Base-by-base conservation (phyloP, 352 stramenopile species). In the Pythium monospermum region DNA sequence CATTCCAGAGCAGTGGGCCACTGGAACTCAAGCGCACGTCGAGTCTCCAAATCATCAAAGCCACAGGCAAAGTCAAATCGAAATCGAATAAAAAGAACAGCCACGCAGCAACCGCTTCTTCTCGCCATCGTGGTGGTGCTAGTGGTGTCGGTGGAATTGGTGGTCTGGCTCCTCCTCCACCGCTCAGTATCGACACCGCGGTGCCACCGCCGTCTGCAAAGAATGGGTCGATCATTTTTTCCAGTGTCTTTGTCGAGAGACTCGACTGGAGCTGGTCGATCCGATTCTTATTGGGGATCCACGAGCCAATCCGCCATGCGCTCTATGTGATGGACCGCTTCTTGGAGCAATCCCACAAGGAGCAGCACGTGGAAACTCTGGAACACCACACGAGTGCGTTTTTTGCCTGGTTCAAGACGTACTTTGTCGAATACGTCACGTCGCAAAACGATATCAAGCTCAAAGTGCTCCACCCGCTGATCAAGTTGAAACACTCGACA, bases 251-350 rank as follows among this genome's bases (percentile, higher is more conserved):
- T 2, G 68, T 70, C 8, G 30, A 51, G 23, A 59, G 75, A 18
- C 57, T 71, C 11, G 63, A 85, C 39, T 71, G 67, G 62, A 88
- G 68, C 65, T 93, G 82, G 82, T 79, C 81, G 40, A 76, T 76
- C 16, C 69, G 81, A 25, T 89, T 93, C 52, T 22, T 93, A 18
- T 64, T 93, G 10, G 76, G 75, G 1, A 54, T 93, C 18, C 82
- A 93, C 44, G 82, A 93, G 53, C 82, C 82, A 10, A 62, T 93
- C 45, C 82, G 82, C 12, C 82, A 93, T 43, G 82, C 82, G 31
- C 61, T 93, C 0, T 93, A 72, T 33, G 79, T 93, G 15, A 90
- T 87, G n/a, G 79, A 93, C 58, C 68, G 80, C 25, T 93, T 90
- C 53, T 53, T 91, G 28, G 71, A 79, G 41, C 75, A 75, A 36